phyloP scores from a whole-genome alignment of 2,329 filamentous ascomycete species.

The Coniosporium tulheliwenetii region DNA sequence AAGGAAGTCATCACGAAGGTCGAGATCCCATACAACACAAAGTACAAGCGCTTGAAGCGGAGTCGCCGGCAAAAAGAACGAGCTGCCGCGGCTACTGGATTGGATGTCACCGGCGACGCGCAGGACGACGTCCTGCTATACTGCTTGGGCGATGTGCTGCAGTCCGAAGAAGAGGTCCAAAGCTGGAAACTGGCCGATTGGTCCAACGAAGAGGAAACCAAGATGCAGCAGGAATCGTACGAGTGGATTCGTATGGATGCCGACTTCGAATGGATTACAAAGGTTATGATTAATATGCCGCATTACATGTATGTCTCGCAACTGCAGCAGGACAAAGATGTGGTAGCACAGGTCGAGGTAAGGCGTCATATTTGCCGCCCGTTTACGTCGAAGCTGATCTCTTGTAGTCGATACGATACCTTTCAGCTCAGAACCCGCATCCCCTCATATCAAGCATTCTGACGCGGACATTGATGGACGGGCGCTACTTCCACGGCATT shows the following conservation, averaged over 20 bases:
- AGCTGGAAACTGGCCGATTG: slow-evolving; percentile 82
- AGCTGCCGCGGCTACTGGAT: slow-evolving; percentile 44
- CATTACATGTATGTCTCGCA: slow-evolving; percentile 98
- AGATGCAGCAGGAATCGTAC: slow-evolving; percentile 92
- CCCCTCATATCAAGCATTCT: slow-evolving; percentile 80
- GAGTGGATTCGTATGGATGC: slow-evolving; percentile 98
- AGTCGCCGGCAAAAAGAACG: slow-evolving; percentile 72
- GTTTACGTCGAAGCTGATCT: slow-evolving; percentile 6
- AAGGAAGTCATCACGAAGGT: slow-evolving; percentile 73
- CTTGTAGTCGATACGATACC: slow-evolving; percentile 53
- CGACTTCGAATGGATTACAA: slow-evolving; percentile 95
- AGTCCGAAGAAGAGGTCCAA: slow-evolving; percentile 62
- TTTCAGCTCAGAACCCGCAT: slow-evolving; percentile 52
- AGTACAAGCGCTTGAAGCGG: slow-evolving; percentile 92
- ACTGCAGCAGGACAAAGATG: slow-evolving; percentile 89
- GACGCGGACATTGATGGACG: slow-evolving; percentile 77
- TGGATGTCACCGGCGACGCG: slow-evolving; percentile 46
- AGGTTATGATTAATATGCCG: slow-evolving; percentile 67
- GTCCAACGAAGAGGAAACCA: slow-evolving; percentile 72
- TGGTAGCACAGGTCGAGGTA: slow-evolving; percentile 64
- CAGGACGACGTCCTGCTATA: slow-evolving; percentile 77
- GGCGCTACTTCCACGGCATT: slow-evolving; percentile 86
- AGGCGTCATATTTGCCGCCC: slow-evolving; percentile 6
- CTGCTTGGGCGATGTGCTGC: slow-evolving; percentile 80
- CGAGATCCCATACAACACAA: slow-evolving; percentile 96